A percentile compares a stretch with the other conserved stretches of the same genome.
Evolutionary conservation across 805 yeast species (phyloP).

Genomic region (Cyberlindnera misumaiensis): DNA sequence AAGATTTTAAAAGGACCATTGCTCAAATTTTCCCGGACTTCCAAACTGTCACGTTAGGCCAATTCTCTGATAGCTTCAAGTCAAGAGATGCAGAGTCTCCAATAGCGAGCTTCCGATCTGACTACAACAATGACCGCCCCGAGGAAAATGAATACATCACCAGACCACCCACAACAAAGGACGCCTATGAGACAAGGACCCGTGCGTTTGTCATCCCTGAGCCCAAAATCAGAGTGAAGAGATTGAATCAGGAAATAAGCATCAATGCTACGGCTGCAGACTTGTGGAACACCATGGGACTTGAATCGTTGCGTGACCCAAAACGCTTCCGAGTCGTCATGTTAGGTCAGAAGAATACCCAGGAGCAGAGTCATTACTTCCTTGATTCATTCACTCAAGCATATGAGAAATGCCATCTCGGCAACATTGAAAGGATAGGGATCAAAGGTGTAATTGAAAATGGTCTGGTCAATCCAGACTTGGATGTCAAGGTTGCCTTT

Average conservation of each 20-base stretch:
- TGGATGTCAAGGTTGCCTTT: neutral
- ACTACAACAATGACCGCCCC: slow-evolving; percentile 1
- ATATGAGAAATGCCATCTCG: slow-evolving; percentile 45
- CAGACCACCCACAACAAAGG: slow-evolving; percentile 1
- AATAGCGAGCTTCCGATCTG: slow-evolving; percentile 11
- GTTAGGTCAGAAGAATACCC: slow-evolving; percentile 28
- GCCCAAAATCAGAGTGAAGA: slow-evolving; percentile 29
- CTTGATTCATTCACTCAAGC: slow-evolving; percentile 34
- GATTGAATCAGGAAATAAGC: slow-evolving; percentile 34
- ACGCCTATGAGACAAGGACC: slow-evolving; percentile 3
- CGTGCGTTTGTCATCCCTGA: slow-evolving; percentile 28
- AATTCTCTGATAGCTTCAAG: slow-evolving; percentile 12
- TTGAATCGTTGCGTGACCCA: slow-evolving; percentile 43
- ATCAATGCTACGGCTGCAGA: slow-evolving; percentile 41
- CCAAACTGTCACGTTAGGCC: slow-evolving; percentile 15
- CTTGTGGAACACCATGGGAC: slow-evolving; percentile 52
- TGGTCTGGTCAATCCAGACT: slow-evolving; percentile 9
- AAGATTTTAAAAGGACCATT: slow-evolving; percentile 19
- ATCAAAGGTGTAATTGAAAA: slow-evolving; percentile 21
- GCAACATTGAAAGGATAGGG: slow-evolving; percentile 28
- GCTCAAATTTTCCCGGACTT: slow-evolving; percentile 25
- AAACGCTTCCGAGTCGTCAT: slow-evolving; percentile 49
- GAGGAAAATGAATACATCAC: slow-evolving; percentile 3
- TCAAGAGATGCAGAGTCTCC: slow-evolving; percentile 14
- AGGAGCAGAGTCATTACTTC: slow-evolving; percentile 29